phyloP scores from a whole-genome alignment of 768 basidiomycete genomes.

The Ramaria sp. region DNA sequence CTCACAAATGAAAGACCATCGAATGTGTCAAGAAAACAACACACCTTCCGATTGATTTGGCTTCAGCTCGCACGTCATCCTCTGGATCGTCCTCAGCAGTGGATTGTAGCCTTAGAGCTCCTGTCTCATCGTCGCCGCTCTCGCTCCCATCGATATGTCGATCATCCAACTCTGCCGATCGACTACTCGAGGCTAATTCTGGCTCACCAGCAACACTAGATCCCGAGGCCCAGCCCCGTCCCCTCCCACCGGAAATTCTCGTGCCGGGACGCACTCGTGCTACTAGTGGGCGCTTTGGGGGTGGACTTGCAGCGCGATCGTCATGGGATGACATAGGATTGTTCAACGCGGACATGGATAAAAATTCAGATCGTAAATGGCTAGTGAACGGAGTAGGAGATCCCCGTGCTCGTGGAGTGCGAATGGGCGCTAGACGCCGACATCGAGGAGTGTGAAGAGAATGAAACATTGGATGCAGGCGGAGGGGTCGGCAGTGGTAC shows the following conservation, averaged over 20 bases:
- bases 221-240: conserved; percentile 16
- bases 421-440: background rate
- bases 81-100: conserved; percentile 11
- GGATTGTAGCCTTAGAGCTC: background rate
- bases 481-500: conserved; percentile 44
- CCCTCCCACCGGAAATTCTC: conserved; percentile 31
- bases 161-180: background rate
- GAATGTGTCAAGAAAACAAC: conserved; percentile 8
- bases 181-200: background rate
- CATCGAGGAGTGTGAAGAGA: conserved; percentile 67
- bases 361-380: background rate
- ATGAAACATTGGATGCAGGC: conserved; percentile 57
- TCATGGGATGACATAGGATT: background rate
- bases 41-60: conserved; percentile 82
- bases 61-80: conserved; percentile 45
- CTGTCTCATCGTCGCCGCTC: conserved; percentile 4
- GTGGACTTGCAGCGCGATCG: background rate
- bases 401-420: background rate
- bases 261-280: conserved; percentile 26
- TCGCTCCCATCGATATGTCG: conserved; percentile 3
- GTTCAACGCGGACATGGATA: background rate
- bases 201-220: conserved; percentile 13
- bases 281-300: background rate
- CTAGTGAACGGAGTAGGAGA: background rate
- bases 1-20: background rate